Evolutionary conservation across 805 yeast species (phyloP), one percentile per base, ranked within the genome.

Genomic region (Candida awuae): DNA sequence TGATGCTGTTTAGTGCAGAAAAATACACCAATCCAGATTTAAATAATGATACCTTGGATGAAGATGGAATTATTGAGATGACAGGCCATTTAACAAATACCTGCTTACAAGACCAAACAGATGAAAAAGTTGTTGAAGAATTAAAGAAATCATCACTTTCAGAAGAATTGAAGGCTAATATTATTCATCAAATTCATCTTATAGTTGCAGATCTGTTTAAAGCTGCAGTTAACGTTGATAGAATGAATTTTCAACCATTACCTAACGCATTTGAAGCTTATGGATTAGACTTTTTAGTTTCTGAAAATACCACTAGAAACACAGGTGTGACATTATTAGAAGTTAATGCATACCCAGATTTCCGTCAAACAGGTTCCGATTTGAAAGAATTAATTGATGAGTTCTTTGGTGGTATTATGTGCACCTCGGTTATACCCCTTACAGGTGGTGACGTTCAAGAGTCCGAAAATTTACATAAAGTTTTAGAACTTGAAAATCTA

Each of bases 311-410:
- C 17, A 56, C 68, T 12, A 29, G 5, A 26, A 25, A 32, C 2
- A 25, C 20, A 13, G 43, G 43, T 29, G 90, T 83, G 3, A 68
- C 67, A 32, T 55, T 92, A 20, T 62, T 90, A 30, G 97, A 92
- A 58, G 84, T 87, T 32, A 92, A 92, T 53, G 80, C 97, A 13
- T 92, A 81, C 54, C 98, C 98, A 1, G 98, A 92, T 56, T 92
- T 92, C 63, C 87, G 86, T 53, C 98, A 92, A 61, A 92, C 97
- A 0, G 98, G 98, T 14, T 73, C 65, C 13, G 81, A 72, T 7
- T 65, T 90, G 50, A 83, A 81, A 53, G 65, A 50, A 2, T 52
- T 86, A 17, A 83, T 92, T 22, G 68, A 69, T 46, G 81, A 71
- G 26, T 63, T 88, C 32, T 83, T 88, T 51, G 77, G 71, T 20